Conservation (phyloP, 768 basidiomycete genomes). For the Suillus americanus region DNA sequence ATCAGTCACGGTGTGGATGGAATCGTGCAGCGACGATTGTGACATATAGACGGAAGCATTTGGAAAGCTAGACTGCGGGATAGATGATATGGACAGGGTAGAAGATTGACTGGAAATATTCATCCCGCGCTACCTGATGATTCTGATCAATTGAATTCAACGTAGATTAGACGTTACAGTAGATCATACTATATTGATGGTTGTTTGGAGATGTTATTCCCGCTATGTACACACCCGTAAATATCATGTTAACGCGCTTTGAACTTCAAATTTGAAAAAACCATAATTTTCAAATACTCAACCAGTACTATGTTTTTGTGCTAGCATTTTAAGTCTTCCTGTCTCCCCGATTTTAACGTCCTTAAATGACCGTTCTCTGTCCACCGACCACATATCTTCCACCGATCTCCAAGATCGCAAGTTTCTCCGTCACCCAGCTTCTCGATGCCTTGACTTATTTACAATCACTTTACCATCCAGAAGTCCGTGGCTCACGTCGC, state of each 20-base stretch:
- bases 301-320: constrained; percentile 2
- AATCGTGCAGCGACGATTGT: constrained; percentile 21
- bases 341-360: neutral
- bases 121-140: constrained; percentile 15
- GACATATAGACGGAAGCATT: constrained; percentile 24
- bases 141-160: neutral
- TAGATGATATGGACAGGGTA: constrained; percentile 18
- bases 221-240: neutral
- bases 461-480: constrained; percentile 55
- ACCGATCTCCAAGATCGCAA: constrained; percentile 44
- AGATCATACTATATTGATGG: neutral
- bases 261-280: neutral
- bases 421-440: constrained; percentile 37
- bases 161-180: too few species aligned
- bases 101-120: constrained; percentile 11
- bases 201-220: neutral
- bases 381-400: constrained; percentile 58
- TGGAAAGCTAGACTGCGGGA: constrained; percentile 15
- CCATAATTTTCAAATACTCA: neutral
- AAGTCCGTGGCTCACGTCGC: constrained; percentile 58
- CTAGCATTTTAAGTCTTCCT: neutral
- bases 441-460: constrained; percentile 50
- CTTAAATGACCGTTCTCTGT: constrained; percentile 9
- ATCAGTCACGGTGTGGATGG: constrained; percentile 33
- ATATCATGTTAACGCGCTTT: neutral